phyloP scores from a whole-genome alignment of 2,329 filamentous ascomycete genomes.

The Colletotrichum eremochloae region DNA sequence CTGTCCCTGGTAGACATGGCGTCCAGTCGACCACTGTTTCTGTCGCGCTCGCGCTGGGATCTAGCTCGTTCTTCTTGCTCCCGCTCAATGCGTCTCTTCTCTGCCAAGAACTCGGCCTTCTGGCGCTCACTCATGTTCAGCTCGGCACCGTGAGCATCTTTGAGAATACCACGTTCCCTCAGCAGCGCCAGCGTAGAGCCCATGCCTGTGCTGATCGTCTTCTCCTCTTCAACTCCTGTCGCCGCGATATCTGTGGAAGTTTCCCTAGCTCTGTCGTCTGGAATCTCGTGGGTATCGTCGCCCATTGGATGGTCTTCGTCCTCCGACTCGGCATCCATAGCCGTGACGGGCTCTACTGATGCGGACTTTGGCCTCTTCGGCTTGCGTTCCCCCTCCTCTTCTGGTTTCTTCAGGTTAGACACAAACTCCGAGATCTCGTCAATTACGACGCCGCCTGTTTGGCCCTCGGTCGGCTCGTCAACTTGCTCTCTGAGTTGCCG shows the following conservation, averaged over 20 bases:
- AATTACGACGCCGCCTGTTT: slow-evolving; percentile 80
- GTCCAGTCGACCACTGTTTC: slow-evolving; percentile 83
- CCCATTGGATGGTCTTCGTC: slow-evolving; percentile 53
- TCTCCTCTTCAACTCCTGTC: slow-evolving; percentile 87
- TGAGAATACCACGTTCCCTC: slow-evolving; percentile 85
- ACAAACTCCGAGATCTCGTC: slow-evolving; percentile 97
- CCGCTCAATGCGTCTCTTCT: slow-evolving; percentile 78
- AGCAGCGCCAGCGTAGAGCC: slow-evolving; percentile 87
- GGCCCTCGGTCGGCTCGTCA: slow-evolving; percentile 62
- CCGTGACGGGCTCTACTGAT: slow-evolving; percentile 56
- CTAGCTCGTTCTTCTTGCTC: slow-evolving; percentile 86
- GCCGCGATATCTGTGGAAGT: slow-evolving; percentile 66
- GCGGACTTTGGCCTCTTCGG: slow-evolving; percentile 59
- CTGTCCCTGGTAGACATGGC: slow-evolving; percentile 92
- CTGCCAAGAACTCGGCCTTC: slow-evolving; percentile 82
- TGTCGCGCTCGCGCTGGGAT: slow-evolving; percentile 88
- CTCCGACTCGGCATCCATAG: slow-evolving; percentile 60
- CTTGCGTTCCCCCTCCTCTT: slow-evolving; percentile 67
- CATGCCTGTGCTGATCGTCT: slow-evolving; percentile 81
- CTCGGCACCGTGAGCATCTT: slow-evolving; percentile 71
- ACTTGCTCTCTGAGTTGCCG: slow-evolving; percentile 79
- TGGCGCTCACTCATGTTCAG: slow-evolving; percentile 77
- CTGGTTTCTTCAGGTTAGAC: slow-evolving; percentile 81
- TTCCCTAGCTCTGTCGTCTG: slow-evolving; percentile 57
- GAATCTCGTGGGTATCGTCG: slow-evolving; percentile 42